Percentiles rank a stretch among this genome's conserved stretches.
phyloP scores from a whole-genome alignment of 2,329 filamentous ascomycete species.

The Colletotrichum sublineola region DNA sequence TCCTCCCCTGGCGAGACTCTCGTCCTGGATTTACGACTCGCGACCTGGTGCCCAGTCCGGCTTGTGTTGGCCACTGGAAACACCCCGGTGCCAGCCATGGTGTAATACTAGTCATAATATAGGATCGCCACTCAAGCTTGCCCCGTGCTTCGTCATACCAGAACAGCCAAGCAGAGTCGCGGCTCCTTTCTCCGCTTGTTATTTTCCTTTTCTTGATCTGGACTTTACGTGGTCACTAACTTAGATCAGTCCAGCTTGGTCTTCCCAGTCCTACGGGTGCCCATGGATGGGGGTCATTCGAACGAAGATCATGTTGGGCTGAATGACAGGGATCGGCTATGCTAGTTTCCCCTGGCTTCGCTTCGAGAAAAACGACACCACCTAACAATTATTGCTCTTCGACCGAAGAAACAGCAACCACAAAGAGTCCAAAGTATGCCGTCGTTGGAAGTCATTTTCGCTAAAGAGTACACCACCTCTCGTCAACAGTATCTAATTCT shows the following conservation, averaged over 20 bases:
- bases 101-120: slow-evolving; percentile 8
- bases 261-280: slow-evolving; percentile 19
- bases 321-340: slow-evolving; percentile 41
- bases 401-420: slow-evolving; percentile 18
- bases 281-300: slow-evolving; percentile 35
- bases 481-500: slow-evolving; percentile 22
- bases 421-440: slow-evolving; percentile 28
- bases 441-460: slow-evolving; percentile 7
- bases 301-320: slow-evolving; percentile 41
- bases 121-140: slow-evolving; percentile 22
- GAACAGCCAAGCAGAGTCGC: slow-evolving; percentile 23
- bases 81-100: not conserved
- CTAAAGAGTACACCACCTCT: slow-evolving; percentile 25
- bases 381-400: slow-evolving; percentile 22
- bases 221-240: slow-evolving; percentile 21
- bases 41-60: slow-evolving; percentile 14
- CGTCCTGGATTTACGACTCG: not conserved
- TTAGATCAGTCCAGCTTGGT: slow-evolving; percentile 31
- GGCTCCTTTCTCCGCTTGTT: not conserved
- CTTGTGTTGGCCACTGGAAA: slow-evolving; percentile 6
- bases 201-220: not conserved
- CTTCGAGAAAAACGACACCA: slow-evolving; percentile 36
- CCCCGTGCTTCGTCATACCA: slow-evolving; percentile 25
- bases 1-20: slow-evolving; percentile 8
- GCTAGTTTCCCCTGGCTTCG: slow-evolving; percentile 21